These are phyloP conservation scores for Volvox carteri DNA, from an alignment of 163 green algal genomes.

Conservation along the genomic window DNA sequence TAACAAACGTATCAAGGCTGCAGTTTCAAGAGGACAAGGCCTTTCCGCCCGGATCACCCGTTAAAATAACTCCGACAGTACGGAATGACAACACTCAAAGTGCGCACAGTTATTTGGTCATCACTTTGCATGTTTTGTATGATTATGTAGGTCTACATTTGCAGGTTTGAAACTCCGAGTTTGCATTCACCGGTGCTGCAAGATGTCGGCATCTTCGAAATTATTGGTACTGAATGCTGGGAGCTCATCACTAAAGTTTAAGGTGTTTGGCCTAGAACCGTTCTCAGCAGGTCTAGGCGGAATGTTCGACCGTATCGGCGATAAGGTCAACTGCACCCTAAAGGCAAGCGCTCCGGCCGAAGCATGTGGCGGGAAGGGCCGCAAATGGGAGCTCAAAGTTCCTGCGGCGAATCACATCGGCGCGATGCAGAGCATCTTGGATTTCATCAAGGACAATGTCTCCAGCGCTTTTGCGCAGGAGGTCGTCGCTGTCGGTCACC, in stretches of 20 bases:
- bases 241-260: constrained; percentile 54
- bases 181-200: constrained; percentile 31
- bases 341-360: constrained; percentile 12
- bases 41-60: too few relatives aligned
- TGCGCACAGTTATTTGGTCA: too few relatives aligned
- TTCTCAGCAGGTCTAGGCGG: constrained; percentile 26
- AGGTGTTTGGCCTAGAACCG: constrained; percentile 28
- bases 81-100: too few relatives aligned
- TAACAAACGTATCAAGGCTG: too few relatives aligned
- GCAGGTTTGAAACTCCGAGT: too few relatives aligned
- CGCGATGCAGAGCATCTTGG: constrained; percentile 50
- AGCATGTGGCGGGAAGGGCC: background rate
- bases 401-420: constrained; percentile 39
- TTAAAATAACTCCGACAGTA: too few relatives aligned
- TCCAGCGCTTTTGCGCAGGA: background rate
- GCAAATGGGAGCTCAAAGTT: constrained; percentile 47
- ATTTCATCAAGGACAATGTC: constrained; percentile 34
- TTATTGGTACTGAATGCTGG: constrained; percentile 56
- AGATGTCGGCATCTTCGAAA: constrained; percentile 30
- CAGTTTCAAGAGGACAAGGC: too few relatives aligned
- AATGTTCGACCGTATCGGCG: constrained; percentile 55
- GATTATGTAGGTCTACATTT: too few relatives aligned
- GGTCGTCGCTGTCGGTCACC: constrained; percentile 80
- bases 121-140: too few relatives aligned
- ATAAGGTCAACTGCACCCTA: constrained; percentile 25